Base-by-base conservation (phyloP, 306 rosid genomes). In the Oemleria cerasiformis region DNA sequence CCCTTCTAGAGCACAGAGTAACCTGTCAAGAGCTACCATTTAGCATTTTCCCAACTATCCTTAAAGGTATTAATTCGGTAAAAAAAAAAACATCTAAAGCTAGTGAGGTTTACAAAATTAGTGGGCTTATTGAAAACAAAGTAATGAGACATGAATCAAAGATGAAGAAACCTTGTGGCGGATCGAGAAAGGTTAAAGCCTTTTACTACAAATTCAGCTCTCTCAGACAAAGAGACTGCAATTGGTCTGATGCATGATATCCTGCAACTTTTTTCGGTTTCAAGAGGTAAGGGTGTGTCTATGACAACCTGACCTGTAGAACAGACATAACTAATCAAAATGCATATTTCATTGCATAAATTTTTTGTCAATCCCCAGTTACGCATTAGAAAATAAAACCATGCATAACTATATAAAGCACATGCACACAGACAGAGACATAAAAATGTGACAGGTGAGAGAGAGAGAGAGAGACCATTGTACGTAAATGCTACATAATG, bases 1-100 rank as follows among this genome's bases (percentile, higher is more conserved):
- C 77, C 98, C 98, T 82, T 90, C 98, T 68, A 88, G 89, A 7
- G 96, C 90, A 75, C 96, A 90, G 15, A 86, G 88, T 77, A 92
- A 78, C 96, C 98, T 92, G 91, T 75, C 80, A 73, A 45, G 45
- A 71, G 36, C 23, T 57, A 5, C 5, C 6, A 44, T 16, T 57
- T 57, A 57, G 45, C 44, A 43, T 10, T 43, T 17, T 3, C 50
- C 38, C 15, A 39, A 15, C 12, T 38, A 40, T 69, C 51, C 11
- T 10, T 34, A 56, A 0, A 23, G 17, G 30, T 53, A 53, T 19
- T 53, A 8, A n/a, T 53, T 53, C 23, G n/a, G 55, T 30, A 30
- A 1, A 30, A 1, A 67, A 1, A 67, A 47, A n/a, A 66, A 15
- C 10, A 51, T 67, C 38, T 70, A 40, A 54, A 30, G 23, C 44